A percentile compares a stretch with the other conserved stretches of the same genome.
These are phyloP conservation scores for Diversispora epigaea DNA, from an alignment of 192 early-diverging fungal genomes.

Conservation along the genomic window DNA sequence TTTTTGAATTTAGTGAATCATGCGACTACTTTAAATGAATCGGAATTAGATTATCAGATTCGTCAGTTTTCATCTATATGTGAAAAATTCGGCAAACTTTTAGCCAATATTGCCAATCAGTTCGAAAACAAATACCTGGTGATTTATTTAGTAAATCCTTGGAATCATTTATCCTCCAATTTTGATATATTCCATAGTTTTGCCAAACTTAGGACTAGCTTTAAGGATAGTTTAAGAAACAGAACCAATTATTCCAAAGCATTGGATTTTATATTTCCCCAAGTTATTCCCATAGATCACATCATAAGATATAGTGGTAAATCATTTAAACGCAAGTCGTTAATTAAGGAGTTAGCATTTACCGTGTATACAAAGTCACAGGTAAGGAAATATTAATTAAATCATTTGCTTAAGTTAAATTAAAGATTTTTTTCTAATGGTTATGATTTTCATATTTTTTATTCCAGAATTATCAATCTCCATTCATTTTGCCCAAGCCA, in stretches of 20 bases:
- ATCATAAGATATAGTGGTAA: background rate
- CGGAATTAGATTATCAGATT: background rate
- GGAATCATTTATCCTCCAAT: background rate
- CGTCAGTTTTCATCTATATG: background rate
- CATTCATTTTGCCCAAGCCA: slow-evolving; percentile 10
- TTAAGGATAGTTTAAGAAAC: background rate
- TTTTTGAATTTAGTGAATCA: background rate
- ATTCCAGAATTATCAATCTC: background rate
- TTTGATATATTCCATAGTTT: slow-evolving; percentile 17
- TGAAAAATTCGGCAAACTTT: background rate
- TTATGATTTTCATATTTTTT: background rate
- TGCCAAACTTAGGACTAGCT: background rate
- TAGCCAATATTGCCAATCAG: background rate
- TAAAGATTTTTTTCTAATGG: background rate
- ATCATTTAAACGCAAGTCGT: background rate
- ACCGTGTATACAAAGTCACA: slow-evolving; percentile 12
- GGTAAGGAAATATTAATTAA: background rate
- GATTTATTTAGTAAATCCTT: slow-evolving; percentile 17
- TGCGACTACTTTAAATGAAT: background rate
- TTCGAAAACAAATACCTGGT: slow-evolving; percentile 3
- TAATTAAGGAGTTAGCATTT: slow-evolving; percentile 12
- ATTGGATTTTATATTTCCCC: slow-evolving; percentile 2
- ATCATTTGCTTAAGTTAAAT: no score
- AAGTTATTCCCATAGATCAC: slow-evolving; percentile 22
- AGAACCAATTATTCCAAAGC: background rate